phyloP scores from a whole-genome alignment of 176 grass and related monocot genomes.

The Musa troglodytarum region DNA sequence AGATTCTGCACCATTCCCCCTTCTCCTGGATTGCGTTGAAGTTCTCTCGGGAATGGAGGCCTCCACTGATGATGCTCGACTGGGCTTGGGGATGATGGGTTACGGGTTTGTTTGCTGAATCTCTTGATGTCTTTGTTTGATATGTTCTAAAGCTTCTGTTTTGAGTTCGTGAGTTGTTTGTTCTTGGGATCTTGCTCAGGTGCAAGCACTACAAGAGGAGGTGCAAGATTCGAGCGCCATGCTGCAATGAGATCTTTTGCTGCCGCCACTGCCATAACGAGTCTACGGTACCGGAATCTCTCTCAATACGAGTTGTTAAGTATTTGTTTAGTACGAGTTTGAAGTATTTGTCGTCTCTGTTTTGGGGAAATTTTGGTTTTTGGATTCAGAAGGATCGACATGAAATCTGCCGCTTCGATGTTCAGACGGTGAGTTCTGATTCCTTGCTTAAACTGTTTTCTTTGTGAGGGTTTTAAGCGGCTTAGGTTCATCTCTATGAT shows the following conservation, averaged over 20 bases:
- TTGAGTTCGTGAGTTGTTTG: background rate
- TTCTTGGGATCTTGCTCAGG: conserved; percentile 22
- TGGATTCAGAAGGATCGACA: conserved; percentile 57
- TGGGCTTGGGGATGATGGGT: conserved; percentile 71
- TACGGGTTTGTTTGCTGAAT: conserved; percentile 31
- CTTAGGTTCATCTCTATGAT: background rate
- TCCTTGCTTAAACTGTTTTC: background rate
- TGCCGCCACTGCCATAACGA: conserved; percentile 96
- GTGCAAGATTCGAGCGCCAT: conserved; percentile 82
- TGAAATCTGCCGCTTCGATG: conserved; percentile 52
- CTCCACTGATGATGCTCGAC: conserved; percentile 17
- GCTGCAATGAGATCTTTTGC: conserved; percentile 74
- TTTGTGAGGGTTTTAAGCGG: background rate
- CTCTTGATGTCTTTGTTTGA: no score
- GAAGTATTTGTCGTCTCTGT: background rate
- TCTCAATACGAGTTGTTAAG: background rate
- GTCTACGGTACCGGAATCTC: conserved; percentile 41
- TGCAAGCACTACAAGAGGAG: conserved; percentile 91
- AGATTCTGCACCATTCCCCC: no score
- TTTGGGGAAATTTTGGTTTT: background rate
- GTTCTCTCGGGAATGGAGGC: background rate
- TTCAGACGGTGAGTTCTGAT: conserved; percentile 40
- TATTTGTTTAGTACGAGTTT: background rate
- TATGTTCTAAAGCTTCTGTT: background rate
- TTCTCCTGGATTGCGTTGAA: no score